These are phyloP conservation scores for Russula lepida DNA, from an alignment of 768 basidiomycete species.

Conservation along the genomic window DNA sequence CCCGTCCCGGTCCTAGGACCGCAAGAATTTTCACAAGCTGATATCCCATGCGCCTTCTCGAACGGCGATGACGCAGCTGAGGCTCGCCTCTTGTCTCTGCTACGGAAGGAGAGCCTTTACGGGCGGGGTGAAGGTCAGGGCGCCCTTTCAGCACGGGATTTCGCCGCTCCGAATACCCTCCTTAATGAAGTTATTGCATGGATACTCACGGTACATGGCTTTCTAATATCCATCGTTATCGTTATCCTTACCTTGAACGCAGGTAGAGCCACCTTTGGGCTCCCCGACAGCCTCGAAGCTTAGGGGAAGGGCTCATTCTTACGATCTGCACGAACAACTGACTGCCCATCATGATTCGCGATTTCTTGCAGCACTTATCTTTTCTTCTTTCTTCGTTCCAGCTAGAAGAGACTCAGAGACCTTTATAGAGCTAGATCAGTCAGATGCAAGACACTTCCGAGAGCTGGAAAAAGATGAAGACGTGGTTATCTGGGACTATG, in stretches of 20 bases:
- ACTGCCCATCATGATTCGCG: slow-evolving; percentile 14
- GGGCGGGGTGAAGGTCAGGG: not conserved
- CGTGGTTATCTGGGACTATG: slow-evolving; percentile 15
- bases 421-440: not conserved
- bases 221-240: not conserved
- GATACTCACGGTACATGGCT: slow-evolving; percentile 15
- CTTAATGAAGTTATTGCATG: slow-evolving; percentile 9
- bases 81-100: slow-evolving; percentile 2
- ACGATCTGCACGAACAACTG: slow-evolving; percentile 18
- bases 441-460: not conserved
- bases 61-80: slow-evolving; percentile 3
- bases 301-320: not conserved
- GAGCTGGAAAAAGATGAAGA: not conserved
- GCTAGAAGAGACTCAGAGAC: not conserved
- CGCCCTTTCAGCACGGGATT: not conserved
- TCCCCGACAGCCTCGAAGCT: not conserved
- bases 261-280: slow-evolving; percentile 15
- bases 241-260: not conserved
- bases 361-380: slow-evolving; percentile 17
- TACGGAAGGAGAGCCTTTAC: slow-evolving; percentile 1
- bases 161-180: not conserved
- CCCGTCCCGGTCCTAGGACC: not conserved
- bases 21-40: not conserved
- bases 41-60: not conserved
- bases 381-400: slow-evolving; percentile 7